Evolutionary conservation across 2,329 filamentous ascomycete species (phyloP).

Genomic region (Stagonosporopsis tanaceti): DNA sequence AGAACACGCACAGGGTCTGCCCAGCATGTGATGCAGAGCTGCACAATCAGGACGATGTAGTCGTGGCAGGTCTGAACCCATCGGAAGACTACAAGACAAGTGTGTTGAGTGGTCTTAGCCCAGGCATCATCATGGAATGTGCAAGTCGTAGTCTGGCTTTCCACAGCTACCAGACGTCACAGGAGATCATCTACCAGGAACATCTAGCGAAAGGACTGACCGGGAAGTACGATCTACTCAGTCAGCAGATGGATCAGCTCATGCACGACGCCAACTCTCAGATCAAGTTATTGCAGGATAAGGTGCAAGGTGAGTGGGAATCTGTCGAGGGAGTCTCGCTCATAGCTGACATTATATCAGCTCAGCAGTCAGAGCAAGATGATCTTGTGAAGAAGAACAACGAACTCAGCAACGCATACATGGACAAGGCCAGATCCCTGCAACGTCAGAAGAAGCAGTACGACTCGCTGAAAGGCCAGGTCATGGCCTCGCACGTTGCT

Average conservation of each 20-base stretch:
- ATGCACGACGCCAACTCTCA: slow-evolving; percentile 78
- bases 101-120: slow-evolving; percentile 81
- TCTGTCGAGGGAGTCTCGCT: background rate
- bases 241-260: slow-evolving; percentile 73
- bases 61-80: slow-evolving; percentile 75
- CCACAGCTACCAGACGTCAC: slow-evolving; percentile 85
- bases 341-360: slow-evolving; percentile 42
- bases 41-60: slow-evolving; percentile 76
- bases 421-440: slow-evolving; percentile 75
- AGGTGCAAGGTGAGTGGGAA: slow-evolving; percentile 63
- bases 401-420: slow-evolving; percentile 71
- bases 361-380: slow-evolving; percentile 68
- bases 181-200: slow-evolving; percentile 85
- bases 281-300: slow-evolving; percentile 71
- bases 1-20: slow-evolving; percentile 66
- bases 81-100: slow-evolving; percentile 91
- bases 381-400: slow-evolving; percentile 74
- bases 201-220: slow-evolving; percentile 74
- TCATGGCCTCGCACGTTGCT: slow-evolving; percentile 63
- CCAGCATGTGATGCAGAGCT: slow-evolving; percentile 78
- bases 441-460: slow-evolving; percentile 72
- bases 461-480: slow-evolving; percentile 63
- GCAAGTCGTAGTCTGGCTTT: slow-evolving; percentile 80
- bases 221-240: slow-evolving; percentile 74
- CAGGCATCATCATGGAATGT: slow-evolving; percentile 85